phyloP scores from a whole-genome alignment of 495 filamentous ascomycete genomes.

The Neurospora tetraspora region DNA sequence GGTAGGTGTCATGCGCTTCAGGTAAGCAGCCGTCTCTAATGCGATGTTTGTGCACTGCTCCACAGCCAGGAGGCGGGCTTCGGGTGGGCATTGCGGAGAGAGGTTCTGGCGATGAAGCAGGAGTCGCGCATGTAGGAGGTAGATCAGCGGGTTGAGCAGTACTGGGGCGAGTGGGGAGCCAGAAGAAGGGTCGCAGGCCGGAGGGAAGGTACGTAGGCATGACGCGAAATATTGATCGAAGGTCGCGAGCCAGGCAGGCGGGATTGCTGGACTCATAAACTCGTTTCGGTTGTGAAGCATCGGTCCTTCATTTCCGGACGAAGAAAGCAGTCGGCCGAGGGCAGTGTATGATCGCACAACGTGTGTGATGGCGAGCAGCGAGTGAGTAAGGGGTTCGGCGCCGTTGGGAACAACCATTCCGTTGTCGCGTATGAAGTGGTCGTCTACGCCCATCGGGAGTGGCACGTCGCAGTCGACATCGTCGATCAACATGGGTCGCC shows the following conservation, averaged over 20 bases:
- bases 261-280: slow-evolving; percentile 37
- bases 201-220: slow-evolving; percentile 66
- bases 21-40: slow-evolving; percentile 64
- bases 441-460: slow-evolving; percentile 72
- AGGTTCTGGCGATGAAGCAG: slow-evolving; percentile 90
- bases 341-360: slow-evolving; percentile 75
- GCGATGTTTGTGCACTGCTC: slow-evolving; percentile 67
- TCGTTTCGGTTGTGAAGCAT: background rate
- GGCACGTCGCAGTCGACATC: slow-evolving; percentile 81
- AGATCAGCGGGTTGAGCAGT: slow-evolving; percentile 59
- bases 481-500: slow-evolving; percentile 74
- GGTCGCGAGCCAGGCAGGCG: slow-evolving; percentile 56
- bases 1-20: slow-evolving; percentile 49
- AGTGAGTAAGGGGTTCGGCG: slow-evolving; percentile 42
- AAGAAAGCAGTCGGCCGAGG: slow-evolving; percentile 62
- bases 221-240: slow-evolving; percentile 75
- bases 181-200: slow-evolving; percentile 54
- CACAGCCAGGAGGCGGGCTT: slow-evolving; percentile 58
- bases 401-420: slow-evolving; percentile 44
- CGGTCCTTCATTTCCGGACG: slow-evolving; percentile 18
- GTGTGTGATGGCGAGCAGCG: slow-evolving; percentile 71
- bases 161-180: slow-evolving; percentile 60
- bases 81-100: slow-evolving; percentile 54
- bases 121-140: slow-evolving; percentile 74
- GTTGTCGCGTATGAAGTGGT: slow-evolving; percentile 62